Evolutionary conservation across 1,139 yeast genomes (phyloP).

Genomic region (Lodderomyces margitis): DNA sequence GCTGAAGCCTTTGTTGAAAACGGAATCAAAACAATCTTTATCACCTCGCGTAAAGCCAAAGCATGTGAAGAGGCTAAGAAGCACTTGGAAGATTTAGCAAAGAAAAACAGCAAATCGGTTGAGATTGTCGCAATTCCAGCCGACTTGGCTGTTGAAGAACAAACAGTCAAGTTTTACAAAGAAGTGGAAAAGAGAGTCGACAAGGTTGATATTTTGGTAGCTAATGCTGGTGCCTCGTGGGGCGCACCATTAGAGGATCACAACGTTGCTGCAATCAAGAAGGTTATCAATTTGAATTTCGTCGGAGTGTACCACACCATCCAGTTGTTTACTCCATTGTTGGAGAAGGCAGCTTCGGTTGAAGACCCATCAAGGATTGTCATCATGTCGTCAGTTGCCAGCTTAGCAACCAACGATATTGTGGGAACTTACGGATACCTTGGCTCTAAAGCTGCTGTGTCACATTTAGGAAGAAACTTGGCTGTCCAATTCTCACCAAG

Average conservation of each 20-base stretch:
- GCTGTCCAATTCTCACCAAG: constrained; percentile 64
- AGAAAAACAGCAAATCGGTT: constrained; percentile 40
- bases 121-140: constrained; percentile 57
- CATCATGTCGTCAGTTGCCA: constrained; percentile 64
- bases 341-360: constrained; percentile 52
- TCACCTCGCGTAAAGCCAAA: constrained; percentile 63
- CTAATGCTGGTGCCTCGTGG: constrained; percentile 85
- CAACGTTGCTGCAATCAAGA: constrained; percentile 60
- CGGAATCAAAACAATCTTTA: constrained; percentile 63
- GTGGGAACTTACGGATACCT: constrained; percentile 67
- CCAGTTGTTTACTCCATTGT: constrained; percentile 58
- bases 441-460: constrained; percentile 77
- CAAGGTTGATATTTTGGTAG: constrained; percentile 62
- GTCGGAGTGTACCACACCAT: constrained; percentile 69
- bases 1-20: constrained; percentile 64
- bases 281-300: constrained; percentile 63
- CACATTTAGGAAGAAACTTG: constrained; percentile 64
- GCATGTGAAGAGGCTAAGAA: constrained; percentile 63
- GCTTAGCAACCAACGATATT: constrained; percentile 44
- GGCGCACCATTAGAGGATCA: constrained; percentile 65
- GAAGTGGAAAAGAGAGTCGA: constrained; percentile 41
- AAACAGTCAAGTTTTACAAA: constrained; percentile 46
- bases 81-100: constrained; percentile 48
- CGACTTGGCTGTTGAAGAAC: constrained; percentile 54
- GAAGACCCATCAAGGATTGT: constrained; percentile 67